Evolutionary conservation across 805 yeast genomes (phyloP).

Genomic region (Kazachstania psychrophila): DNA sequence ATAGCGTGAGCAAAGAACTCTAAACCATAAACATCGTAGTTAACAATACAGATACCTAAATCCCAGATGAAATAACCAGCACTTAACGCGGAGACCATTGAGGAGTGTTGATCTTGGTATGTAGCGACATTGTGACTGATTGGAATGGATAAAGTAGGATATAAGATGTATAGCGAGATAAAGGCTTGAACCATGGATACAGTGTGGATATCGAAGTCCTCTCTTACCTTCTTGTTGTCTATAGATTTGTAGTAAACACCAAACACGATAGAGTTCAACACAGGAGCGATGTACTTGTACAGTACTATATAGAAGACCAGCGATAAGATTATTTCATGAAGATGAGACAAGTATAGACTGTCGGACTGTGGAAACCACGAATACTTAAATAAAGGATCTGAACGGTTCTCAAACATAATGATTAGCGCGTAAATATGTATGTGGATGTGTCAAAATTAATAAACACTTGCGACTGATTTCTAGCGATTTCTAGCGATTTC

Average conservation of each 20-base stretch:
- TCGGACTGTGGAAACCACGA: conserved; percentile 32
- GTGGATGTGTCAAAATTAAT: too few relatives aligned
- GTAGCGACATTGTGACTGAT: conserved; percentile 40
- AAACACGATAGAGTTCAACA: conserved; percentile 39
- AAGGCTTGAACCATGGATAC: conserved; percentile 82
- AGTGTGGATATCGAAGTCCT: conserved; percentile 83
- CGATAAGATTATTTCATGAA: conserved; percentile 65
- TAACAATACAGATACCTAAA: conserved; percentile 51
- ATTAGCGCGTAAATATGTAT: too few relatives aligned
- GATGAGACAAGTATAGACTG: conserved; percentile 41
- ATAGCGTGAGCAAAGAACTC: conserved; percentile 78
- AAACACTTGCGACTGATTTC: too few relatives aligned
- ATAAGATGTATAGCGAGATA: conserved; percentile 46
- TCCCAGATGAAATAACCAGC: conserved; percentile 94
- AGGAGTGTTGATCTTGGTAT: conserved; percentile 70
- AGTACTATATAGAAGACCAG: conserved; percentile 50
- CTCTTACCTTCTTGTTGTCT: conserved; percentile 35
- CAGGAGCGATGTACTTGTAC: conserved; percentile 42
- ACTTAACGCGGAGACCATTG: conserved; percentile 62
- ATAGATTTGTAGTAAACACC: conserved; percentile 47
- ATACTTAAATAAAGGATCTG: conserved; percentile 23
- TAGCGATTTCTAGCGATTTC: too few relatives aligned
- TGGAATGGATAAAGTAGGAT: conserved; percentile 54
- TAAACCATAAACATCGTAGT: conserved; percentile 63
- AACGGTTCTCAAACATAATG: neutral